Conservation (phyloP, 306 rosid species). For the Medicago ruthenica region DNA sequence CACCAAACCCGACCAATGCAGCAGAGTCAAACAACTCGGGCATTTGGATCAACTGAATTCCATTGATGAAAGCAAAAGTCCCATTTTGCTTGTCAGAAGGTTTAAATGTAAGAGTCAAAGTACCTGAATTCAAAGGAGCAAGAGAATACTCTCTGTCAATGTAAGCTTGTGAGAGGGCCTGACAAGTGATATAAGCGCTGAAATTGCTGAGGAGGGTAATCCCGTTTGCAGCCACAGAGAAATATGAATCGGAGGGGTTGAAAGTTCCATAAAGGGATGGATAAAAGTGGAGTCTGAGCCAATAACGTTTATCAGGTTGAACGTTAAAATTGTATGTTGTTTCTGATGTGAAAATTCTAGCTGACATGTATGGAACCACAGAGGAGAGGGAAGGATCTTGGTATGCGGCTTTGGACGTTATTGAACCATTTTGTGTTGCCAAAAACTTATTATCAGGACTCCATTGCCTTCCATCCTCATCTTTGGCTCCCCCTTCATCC, state of each 20-base stretch:
- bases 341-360: slow-evolving; percentile 52
- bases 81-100: slow-evolving; percentile 47
- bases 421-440: slow-evolving; percentile 17
- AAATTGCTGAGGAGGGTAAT: slow-evolving; percentile 58
- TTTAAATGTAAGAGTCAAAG: slow-evolving; percentile 50
- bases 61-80: slow-evolving; percentile 58
- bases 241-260: slow-evolving; percentile 46
- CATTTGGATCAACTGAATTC: slow-evolving; percentile 51
- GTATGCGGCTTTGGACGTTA: slow-evolving; percentile 45
- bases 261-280: slow-evolving; percentile 47
- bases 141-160: slow-evolving; percentile 62
- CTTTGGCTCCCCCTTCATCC: slow-evolving; percentile 41
- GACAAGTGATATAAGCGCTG: slow-evolving; percentile 50
- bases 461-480: slow-evolving; percentile 58
- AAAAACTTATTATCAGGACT: slow-evolving; percentile 49
- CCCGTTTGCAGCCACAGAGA: slow-evolving; percentile 53
- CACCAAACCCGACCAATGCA: slow-evolving; percentile 40
- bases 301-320: slow-evolving; percentile 47
- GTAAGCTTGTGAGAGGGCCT: slow-evolving; percentile 63
- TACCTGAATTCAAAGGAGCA: slow-evolving; percentile 44
- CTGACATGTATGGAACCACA: slow-evolving; percentile 61
- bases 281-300: slow-evolving; percentile 65
- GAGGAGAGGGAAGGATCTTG: slow-evolving; percentile 61
- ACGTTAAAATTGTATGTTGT: slow-evolving; percentile 50
- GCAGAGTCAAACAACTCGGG: slow-evolving; percentile 52